Percentiles rank a stretch among this genome's conserved stretches.
phyloP scores from a whole-genome alignment of 73 alveolate genomes.

The Paramecium caudatum region DNA sequence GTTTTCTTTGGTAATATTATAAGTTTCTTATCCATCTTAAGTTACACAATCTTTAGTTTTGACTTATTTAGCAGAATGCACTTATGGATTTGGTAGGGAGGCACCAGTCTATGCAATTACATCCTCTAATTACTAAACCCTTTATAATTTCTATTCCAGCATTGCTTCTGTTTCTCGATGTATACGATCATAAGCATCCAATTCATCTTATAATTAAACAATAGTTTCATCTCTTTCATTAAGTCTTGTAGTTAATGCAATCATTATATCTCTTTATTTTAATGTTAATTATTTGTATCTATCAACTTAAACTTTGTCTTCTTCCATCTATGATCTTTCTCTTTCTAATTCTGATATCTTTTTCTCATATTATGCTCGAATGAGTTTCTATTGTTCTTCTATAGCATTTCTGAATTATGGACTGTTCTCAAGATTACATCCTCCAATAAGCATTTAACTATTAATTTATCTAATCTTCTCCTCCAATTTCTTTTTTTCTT shows the following conservation, averaged over 20 bases:
- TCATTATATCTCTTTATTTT: conserved; percentile 99
- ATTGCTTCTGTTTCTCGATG: conserved; percentile 87
- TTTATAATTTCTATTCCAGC: conserved; percentile 76
- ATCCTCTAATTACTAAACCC: conserved; percentile 79
- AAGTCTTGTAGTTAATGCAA: conserved; percentile 97
- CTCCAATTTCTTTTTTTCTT: conserved; percentile 91
- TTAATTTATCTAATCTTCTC: conserved; percentile 87
- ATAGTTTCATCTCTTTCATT: conserved; percentile 99
- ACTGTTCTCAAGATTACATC: conserved; percentile 90
- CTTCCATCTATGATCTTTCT: conserved; percentile 86
- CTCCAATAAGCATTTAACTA: conserved; percentile 87
- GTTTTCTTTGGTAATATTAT: conserved; percentile 72
- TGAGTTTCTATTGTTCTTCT: conserved; percentile 89
- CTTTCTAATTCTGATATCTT: conserved; percentile 90
- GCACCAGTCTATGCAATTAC: conserved; percentile 61
- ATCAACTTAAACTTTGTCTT: conserved; percentile 97
- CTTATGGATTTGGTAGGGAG: conserved; percentile 74
- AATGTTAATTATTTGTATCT: conserved; percentile 97
- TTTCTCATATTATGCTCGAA: conserved; percentile 92
- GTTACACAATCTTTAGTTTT: conserved; percentile 50
- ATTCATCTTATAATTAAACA: conserved; percentile 95
- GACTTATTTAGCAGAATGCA: conserved; percentile 70
- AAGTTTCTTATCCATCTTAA: conserved; percentile 70
- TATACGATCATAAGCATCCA: conserved; percentile 89
- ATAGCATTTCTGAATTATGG: conserved; percentile 94